Conservation (phyloP, 345 rosid genomes). For the Bruguiera parviflora region DNA sequence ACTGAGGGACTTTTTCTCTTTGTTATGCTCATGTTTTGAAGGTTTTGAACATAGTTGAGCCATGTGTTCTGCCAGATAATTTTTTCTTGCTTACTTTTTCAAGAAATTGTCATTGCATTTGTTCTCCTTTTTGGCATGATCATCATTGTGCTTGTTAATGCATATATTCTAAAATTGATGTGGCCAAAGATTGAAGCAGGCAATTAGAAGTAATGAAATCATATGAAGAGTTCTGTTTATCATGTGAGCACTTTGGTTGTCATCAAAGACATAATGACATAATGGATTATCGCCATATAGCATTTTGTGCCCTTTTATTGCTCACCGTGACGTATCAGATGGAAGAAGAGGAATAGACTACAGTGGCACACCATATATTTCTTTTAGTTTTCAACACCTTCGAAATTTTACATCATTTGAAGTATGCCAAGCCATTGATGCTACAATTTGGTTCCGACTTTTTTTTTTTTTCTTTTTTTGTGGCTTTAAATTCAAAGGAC, state of each 20-base stretch:
- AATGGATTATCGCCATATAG: not conserved
- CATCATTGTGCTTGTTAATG: too few relatives aligned
- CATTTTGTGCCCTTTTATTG: not conserved
- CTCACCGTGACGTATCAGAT: not conserved
- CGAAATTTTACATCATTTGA: not conserved
- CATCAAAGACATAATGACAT: not conserved
- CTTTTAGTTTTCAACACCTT: not conserved
- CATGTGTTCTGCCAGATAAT: not conserved
- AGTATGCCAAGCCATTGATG: not conserved
- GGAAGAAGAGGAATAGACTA: not conserved
- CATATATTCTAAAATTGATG: not conserved
- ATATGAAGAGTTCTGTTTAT: not conserved
- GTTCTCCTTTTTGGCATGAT: too few relatives aligned
- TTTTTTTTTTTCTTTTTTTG: not conserved
- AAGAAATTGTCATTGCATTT: too few relatives aligned
- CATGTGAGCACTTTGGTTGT: not conserved
- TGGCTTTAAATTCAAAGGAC: constrained; percentile 44
- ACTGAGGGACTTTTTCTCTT: not conserved
- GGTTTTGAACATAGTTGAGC: not conserved
- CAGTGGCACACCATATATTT: not conserved
- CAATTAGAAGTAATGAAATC: not conserved
- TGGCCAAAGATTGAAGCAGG: not conserved
- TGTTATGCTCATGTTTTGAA: not conserved
- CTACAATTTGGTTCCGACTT: constrained; percentile 12
- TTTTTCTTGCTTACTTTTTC: not conserved